A percentile compares a stretch with the other conserved stretches of the same genome.
Conservation (phyloP, 768 basidiomycete species). For the Paxillus ammoniavirescens region DNA sequence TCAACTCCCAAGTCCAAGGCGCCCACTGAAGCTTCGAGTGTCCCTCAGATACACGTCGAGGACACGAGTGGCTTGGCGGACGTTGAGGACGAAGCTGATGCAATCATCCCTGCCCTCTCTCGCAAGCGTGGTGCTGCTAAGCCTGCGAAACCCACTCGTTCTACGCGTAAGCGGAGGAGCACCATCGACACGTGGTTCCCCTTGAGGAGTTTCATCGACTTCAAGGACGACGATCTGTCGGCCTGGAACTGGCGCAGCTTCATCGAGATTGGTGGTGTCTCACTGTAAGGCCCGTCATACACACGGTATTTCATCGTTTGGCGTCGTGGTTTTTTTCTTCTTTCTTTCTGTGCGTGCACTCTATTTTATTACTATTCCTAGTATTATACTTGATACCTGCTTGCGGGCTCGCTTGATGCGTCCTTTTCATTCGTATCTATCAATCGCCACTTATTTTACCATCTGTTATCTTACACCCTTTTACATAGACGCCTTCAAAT, state of each 20-base stretch:
- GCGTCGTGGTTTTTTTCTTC: background rate
- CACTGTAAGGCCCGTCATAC: constrained; percentile 4
- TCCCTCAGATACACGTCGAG: constrained; percentile 15
- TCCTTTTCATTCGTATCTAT: constrained; percentile 20
- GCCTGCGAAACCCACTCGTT: constrained; percentile 9
- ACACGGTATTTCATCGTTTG: background rate
- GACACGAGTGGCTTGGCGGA: constrained; percentile 27
- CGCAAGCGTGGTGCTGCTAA: constrained; percentile 9
- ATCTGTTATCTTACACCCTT: constrained; percentile 8
- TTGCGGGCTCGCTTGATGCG: constrained; percentile 6
- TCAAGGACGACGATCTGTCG: constrained; percentile 47
- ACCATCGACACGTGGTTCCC: constrained; percentile 55
- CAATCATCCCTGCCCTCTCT: constrained; percentile 16
- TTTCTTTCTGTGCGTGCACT: constrained; percentile 2
- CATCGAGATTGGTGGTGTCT: constrained; percentile 49
- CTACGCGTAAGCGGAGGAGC: constrained; percentile 33
- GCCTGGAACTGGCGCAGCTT: constrained; percentile 62
- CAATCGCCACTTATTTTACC: constrained; percentile 14
- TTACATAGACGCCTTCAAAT: background rate
- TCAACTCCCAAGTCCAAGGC: constrained; percentile 2
- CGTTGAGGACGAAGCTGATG: constrained; percentile 32
- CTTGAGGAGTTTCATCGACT: constrained; percentile 63
- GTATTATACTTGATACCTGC: constrained; percentile 9
- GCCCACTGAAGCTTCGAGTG: constrained; percentile 5
- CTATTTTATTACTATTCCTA: constrained; percentile 6